These are phyloP conservation scores for Acacia pycnantha DNA, from an alignment of 331 rosid species.

Conservation along the genomic window DNA sequence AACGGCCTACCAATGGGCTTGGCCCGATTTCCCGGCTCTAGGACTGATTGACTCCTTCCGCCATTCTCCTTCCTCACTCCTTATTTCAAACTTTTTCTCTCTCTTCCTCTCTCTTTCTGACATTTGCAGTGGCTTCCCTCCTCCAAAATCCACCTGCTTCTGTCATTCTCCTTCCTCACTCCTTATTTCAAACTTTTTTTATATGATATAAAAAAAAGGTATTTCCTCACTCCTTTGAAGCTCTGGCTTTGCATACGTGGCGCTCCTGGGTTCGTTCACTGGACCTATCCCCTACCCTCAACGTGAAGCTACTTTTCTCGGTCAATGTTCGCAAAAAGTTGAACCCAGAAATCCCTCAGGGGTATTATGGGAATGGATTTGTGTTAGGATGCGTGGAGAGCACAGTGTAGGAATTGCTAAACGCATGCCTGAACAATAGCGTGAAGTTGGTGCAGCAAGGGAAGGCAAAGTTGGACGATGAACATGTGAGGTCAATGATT, in stretches of 20 bases:
- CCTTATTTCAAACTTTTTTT: no score
- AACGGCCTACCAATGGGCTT: no score
- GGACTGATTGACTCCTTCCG: no score
- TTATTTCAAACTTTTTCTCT: no score
- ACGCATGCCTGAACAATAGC: slow-evolving; percentile 41
- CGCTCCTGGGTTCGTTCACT: slow-evolving; percentile 76
- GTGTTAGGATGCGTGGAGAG: slow-evolving; percentile 65
- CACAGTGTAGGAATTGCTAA: slow-evolving; percentile 44
- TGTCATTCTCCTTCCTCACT: no score
- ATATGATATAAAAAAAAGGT: no score
- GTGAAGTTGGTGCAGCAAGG: slow-evolving; percentile 66
- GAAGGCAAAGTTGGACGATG: slow-evolving; percentile 43
- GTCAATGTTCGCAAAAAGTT: slow-evolving; percentile 48
- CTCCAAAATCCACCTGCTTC: no score
- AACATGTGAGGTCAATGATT: slow-evolving; percentile 54
- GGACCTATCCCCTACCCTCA: slow-evolving; percentile 29
- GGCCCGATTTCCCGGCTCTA: no score
- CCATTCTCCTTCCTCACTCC: no score
- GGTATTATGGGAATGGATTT: slow-evolving; percentile 82
- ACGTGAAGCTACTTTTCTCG: slow-evolving; percentile 72
- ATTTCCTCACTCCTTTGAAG: no score
- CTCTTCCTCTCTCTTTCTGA: no score
- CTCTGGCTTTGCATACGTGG: slow-evolving; percentile 85
- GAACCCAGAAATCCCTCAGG: slow-evolving; percentile 48
- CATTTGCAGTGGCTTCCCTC: no score